Base-by-base conservation (phyloP, 352 stramenopile species). In the Thraustochytrium sp. region DNA sequence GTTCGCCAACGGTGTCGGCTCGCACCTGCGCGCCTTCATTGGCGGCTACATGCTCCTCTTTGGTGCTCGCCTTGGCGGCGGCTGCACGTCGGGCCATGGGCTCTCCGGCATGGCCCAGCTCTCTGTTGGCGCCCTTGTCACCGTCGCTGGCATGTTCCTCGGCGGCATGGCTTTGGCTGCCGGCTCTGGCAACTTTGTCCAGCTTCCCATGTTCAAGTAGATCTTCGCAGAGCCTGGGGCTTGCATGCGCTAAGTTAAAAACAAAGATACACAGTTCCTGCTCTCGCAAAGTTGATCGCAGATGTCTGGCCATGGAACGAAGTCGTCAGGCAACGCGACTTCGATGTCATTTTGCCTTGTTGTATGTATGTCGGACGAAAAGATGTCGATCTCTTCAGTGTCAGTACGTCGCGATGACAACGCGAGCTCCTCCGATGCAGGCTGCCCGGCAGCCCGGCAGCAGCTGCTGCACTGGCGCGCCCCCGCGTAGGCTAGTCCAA, bases 61-160 rank as follows among this genome's bases (percentile, higher is more conserved):
- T 42, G 68, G 68, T 21, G 48, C 68, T 16, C 68, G 68, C 76
- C 68, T 80, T 18, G 68, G 68, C 26, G 51, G 34, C 29, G 68
- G 68, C 18, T 80, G 68, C 68, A 76, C 68, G 11, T 63, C 44
- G 18, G 68, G 68, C 13, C 68, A 80, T 3, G 68, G 68, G 4
- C 68, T 80, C 8, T 44, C 21, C 18, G 68, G 68, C 68, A 63
- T 80, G 68, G 68, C 68, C 18, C 31, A 61, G 48, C 68, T 80
- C 34, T 55, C 34, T 8, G 34, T 72, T 21, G 44, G 44, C 23
- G 34, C 68, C 1, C 34, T 64, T 16, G 34, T 80, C 53, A 65
- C n/a, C 31, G 68, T 80, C 34, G 44, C 51, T 9, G 68, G 44
- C 26, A 80, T 80, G 68, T 80, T 80, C 5, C 26, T 31, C n/a